These are phyloP conservation scores for Talaromyces piceae DNA, from an alignment of 2,329 filamentous ascomycete species.

Conservation along the genomic window DNA sequence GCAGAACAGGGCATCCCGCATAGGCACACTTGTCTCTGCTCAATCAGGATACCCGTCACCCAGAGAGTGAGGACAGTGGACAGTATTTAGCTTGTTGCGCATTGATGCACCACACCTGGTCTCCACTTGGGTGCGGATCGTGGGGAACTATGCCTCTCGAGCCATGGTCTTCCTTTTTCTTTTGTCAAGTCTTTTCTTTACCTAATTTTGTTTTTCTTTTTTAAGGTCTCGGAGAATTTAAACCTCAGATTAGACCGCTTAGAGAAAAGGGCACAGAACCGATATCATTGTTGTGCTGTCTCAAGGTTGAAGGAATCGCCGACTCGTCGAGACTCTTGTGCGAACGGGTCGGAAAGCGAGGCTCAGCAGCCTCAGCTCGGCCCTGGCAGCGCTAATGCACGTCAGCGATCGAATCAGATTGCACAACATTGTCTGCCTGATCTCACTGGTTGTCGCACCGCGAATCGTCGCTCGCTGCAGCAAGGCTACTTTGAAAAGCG, in stretches of 20 bases:
- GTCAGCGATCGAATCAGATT: constrained; percentile 10
- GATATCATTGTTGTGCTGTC: not conserved
- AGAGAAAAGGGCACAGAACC: not conserved
- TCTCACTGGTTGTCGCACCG: constrained; percentile 7
- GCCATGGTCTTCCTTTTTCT: no score
- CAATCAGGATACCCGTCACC: not conserved
- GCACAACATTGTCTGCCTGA: constrained; percentile 1
- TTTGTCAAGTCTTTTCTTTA: not conserved
- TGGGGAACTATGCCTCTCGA: no score
- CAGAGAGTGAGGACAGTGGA: not conserved
- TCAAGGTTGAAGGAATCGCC: not conserved
- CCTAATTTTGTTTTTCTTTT: not conserved
- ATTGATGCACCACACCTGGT: not conserved
- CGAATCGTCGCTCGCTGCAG: constrained; percentile 10
- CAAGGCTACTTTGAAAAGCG: no score
- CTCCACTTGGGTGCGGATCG: not conserved
- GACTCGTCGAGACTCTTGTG: not conserved
- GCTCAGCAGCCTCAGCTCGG: constrained; percentile 9
- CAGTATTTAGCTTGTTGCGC: not conserved
- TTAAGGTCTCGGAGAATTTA: not conserved
- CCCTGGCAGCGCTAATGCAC: constrained; percentile 12
- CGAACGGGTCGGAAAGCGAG: not conserved
- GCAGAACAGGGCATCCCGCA: not conserved
- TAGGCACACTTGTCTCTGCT: not conserved
- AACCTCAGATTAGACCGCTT: no score